Evolutionary conservation across 73 alveolate species (phyloP).

Genomic region (Diophrys sp.): DNA sequence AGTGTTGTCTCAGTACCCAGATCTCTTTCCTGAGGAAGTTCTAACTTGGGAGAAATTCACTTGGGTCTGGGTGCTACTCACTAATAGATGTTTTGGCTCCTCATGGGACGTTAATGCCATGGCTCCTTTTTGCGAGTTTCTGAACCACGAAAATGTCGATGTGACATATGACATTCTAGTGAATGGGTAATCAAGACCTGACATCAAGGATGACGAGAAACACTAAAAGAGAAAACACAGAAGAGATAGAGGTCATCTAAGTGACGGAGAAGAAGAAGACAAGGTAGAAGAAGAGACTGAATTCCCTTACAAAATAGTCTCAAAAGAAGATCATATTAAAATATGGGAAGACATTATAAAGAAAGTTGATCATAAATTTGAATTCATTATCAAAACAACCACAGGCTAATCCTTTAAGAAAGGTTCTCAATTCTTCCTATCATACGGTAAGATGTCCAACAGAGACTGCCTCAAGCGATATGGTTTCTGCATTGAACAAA

Average conservation of each 20-base stretch:
- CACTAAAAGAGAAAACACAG: background rate
- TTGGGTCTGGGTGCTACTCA: slow-evolving; percentile 36
- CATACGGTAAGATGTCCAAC: slow-evolving; percentile 65
- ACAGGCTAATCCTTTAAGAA: slow-evolving; percentile 38
- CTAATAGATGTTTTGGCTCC: slow-evolving; percentile 41
- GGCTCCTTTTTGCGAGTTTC: slow-evolving; percentile 40
- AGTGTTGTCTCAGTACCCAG: slow-evolving; percentile 18
- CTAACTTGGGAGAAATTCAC: background rate
- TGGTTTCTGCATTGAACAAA: slow-evolving; percentile 54
- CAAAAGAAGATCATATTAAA: slow-evolving; percentile 33
- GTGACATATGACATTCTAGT: slow-evolving; percentile 23
- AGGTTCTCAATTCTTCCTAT: slow-evolving; percentile 45
- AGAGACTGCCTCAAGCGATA: slow-evolving; percentile 53
- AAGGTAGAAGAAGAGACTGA: slow-evolving; percentile 13
- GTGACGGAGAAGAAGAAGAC: slow-evolving; percentile 18
- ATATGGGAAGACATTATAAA: slow-evolving; percentile 29
- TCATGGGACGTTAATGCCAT: slow-evolving; percentile 45
- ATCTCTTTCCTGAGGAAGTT: slow-evolving; percentile 33
- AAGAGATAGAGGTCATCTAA: background rate
- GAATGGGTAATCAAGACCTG: background rate
- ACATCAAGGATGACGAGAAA: background rate
- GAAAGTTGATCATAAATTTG: slow-evolving; percentile 43
- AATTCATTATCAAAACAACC: slow-evolving; percentile 27
- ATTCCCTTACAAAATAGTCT: background rate
- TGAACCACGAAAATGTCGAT: slow-evolving; percentile 55